Conservation (phyloP, 2,329 filamentous ascomycete genomes). For the Pseudogymnoascus sp. region DNA sequence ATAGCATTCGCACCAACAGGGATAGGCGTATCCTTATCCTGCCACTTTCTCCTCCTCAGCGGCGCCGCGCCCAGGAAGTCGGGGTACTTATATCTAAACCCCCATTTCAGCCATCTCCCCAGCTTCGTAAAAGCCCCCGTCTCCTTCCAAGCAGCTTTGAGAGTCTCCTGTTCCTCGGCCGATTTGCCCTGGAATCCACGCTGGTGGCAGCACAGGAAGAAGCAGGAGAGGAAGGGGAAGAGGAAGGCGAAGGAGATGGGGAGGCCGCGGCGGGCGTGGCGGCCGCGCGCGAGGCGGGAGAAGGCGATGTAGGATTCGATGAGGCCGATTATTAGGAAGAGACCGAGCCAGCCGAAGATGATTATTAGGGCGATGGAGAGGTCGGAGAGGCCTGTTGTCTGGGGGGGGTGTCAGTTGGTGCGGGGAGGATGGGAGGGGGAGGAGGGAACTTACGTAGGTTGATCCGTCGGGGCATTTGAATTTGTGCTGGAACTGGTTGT, state of each 20-base stretch:
- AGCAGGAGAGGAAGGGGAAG: not conserved
- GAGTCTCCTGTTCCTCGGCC: not conserved
- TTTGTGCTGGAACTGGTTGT: no score
- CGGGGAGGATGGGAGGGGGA: no score
- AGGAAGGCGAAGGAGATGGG: not conserved
- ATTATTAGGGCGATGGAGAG: not conserved
- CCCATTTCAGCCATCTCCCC: not conserved
- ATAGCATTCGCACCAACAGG: not conserved
- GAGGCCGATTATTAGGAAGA: constrained; percentile 29
- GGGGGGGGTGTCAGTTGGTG: not conserved
- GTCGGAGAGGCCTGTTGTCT: not conserved
- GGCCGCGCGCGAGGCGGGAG: not conserved
- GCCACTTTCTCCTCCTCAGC: not conserved
- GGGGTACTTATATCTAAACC: constrained; percentile 1
- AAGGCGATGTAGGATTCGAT: constrained; percentile 32
- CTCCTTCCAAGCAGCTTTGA: not conserved
- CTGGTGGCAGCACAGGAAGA: constrained; percentile 5
- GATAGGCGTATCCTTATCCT: not conserved
- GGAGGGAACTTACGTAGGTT: no score
- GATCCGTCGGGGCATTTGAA: no score
- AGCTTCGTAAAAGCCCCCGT: not conserved
- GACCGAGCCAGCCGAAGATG: constrained; percentile 17
- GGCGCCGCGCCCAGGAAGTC: not conserved
- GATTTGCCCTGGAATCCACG: not conserved
- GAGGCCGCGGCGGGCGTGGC: constrained; percentile 2